Conservation (phyloP, 495 filamentous ascomycete species). For the Xylaria flabelliformis region DNA sequence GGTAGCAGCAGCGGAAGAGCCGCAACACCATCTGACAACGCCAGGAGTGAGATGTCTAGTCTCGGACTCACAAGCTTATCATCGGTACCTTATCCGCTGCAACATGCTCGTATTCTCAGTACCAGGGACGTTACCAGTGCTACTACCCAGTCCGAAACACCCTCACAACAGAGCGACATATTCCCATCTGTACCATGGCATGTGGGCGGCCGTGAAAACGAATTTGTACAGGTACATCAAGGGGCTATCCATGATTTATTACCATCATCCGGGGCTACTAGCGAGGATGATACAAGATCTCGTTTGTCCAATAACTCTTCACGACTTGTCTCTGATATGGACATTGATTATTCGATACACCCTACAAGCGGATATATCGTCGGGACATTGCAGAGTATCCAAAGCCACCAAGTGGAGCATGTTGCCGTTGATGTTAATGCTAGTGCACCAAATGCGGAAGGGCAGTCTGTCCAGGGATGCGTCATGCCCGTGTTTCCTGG, state of each 20-base stretch:
- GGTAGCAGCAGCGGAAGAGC: conserved; percentile 11
- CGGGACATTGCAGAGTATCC: background rate
- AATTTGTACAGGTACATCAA: conserved; percentile 2
- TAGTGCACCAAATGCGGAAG: conserved; percentile 10
- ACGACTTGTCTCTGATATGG: background rate
- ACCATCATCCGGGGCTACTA: background rate
- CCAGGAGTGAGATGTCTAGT: conserved; percentile 5
- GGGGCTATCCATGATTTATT: conserved; percentile 3
- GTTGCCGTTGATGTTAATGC: background rate
- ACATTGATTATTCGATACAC: background rate
- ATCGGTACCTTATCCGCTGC: conserved; percentile 6
- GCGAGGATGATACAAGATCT: background rate
- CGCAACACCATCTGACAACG: conserved; percentile 21
- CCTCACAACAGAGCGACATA: conserved; percentile 1
- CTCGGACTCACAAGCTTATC: conserved; percentile 2
- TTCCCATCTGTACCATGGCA: conserved; percentile 1
- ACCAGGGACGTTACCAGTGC: background rate
- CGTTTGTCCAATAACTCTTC: background rate
- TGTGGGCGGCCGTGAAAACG: background rate
- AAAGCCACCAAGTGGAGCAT: conserved; percentile 6
- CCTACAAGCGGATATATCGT: background rate
- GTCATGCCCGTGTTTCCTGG: background rate
- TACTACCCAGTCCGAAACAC: background rate
- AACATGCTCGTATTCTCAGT: background rate
- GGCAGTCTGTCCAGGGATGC: background rate